Conservation (phyloP, 129 eudicot genomes). For the Escallonia rubra region DNA sequence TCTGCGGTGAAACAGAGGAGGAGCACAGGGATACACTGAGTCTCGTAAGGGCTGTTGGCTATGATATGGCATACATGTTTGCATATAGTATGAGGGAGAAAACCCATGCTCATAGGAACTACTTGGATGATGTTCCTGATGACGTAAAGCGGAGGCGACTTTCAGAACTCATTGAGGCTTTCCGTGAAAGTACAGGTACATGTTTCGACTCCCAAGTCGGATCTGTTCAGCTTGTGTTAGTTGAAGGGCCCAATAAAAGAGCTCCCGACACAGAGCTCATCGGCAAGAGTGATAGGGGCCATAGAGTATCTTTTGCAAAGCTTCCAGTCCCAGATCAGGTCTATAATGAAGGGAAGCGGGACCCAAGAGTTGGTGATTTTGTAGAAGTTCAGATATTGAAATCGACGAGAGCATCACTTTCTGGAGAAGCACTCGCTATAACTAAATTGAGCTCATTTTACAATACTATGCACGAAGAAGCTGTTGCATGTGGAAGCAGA, state of each 20-base stretch:
- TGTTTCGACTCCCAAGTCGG: conserved; percentile 78
- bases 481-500: conserved; percentile 42
- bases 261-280: conserved; percentile 93
- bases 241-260: conserved; percentile 95
- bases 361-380: conserved; percentile 76
- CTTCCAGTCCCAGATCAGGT: conserved; percentile 55
- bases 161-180: conserved; percentile 76
- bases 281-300: conserved; percentile 98
- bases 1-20: conserved; percentile 96
- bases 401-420: conserved; percentile 86
- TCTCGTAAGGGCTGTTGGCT: conserved; percentile 68
- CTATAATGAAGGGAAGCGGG: conserved; percentile 40
- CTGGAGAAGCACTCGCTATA: conserved; percentile 75
- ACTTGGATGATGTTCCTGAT: conserved; percentile 75
- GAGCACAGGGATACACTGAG: conserved; percentile 79
- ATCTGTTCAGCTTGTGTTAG: conserved; percentile 74
- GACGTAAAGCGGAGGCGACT: conserved; percentile 82
- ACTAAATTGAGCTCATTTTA: conserved; percentile 77
- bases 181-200: conserved; percentile 88
- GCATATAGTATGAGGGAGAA: conserved; percentile 99
- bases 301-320: conserved; percentile 57
- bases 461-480: conserved; percentile 35
- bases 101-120: conserved; percentile 96
- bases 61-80: conserved; percentile 99
- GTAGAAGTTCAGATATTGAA: conserved; percentile 72